A percentile compares a stretch with the other conserved stretches of the same genome.
Evolutionary conservation across 2,329 filamentous ascomycete genomes (phyloP).

Genomic region (Didymella pinodella): DNA sequence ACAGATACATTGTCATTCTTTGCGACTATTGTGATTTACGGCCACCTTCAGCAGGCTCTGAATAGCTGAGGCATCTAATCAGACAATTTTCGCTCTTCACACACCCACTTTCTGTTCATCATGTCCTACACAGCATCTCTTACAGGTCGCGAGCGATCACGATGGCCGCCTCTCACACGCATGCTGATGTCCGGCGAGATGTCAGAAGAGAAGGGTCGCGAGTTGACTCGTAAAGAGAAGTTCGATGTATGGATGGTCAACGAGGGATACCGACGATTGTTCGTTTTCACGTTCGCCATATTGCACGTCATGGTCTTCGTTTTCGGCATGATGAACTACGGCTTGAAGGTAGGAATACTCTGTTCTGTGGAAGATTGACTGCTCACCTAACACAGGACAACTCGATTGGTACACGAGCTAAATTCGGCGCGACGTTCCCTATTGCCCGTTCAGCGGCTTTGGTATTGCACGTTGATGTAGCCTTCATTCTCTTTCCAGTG

Average conservation of each 20-base stretch:
- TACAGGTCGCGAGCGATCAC: constrained; percentile 68
- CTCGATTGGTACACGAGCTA: constrained; percentile 69
- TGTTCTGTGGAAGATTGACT: not conserved
- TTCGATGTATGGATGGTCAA: constrained; percentile 91
- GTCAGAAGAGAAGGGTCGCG: constrained; percentile 74
- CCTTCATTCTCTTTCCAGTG: constrained; percentile 79
- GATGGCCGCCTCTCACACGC: constrained; percentile 83
- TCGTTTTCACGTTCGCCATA: constrained; percentile 77
- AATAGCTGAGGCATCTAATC: constrained; percentile 43
- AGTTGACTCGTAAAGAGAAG: constrained; percentile 72
- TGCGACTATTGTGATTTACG: constrained; percentile 34
- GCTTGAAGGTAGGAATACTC: constrained; percentile 65
- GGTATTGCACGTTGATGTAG: constrained; percentile 82
- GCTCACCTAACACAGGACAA: constrained; percentile 60
- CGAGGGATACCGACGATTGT: constrained; percentile 83
- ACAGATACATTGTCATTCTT: constrained; percentile 46
- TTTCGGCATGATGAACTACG: constrained; percentile 82
- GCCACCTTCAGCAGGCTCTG: constrained; percentile 52
- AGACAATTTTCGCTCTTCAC: constrained; percentile 24
- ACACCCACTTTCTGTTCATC: constrained; percentile 22
- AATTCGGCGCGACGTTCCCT: constrained; percentile 77
- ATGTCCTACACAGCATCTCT: constrained; percentile 47
- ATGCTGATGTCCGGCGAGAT: constrained; percentile 86
- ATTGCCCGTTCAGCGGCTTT: constrained; percentile 79
- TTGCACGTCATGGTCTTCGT: constrained; percentile 79